A percentile compares a stretch with the other conserved stretches of the same genome.
Conservation (phyloP, 2,329 filamentous ascomycete genomes). For the Aspergillus uvarum region DNA sequence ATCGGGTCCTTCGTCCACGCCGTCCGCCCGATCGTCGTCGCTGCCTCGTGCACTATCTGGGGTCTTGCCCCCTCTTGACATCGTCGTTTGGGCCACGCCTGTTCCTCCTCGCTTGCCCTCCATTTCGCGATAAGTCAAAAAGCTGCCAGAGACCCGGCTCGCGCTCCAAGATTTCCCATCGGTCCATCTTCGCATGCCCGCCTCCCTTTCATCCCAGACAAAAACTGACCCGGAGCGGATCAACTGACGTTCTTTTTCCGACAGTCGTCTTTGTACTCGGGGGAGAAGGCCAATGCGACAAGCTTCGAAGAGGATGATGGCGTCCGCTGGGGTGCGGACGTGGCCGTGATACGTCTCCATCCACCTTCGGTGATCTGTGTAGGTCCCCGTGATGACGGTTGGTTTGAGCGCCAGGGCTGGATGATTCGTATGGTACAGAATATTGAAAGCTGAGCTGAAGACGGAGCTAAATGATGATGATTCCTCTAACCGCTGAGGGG, state of each 20-base stretch:
- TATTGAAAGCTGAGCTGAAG: conserved; percentile 7
- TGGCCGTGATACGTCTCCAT: conserved; percentile 98
- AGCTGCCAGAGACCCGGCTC: conserved; percentile 94
- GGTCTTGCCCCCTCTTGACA: conserved; percentile 67
- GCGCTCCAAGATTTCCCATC: conserved; percentile 99
- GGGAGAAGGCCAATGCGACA: conserved; percentile 86
- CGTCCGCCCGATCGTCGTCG: conserved; percentile 74
- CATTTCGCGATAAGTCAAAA: conserved; percentile 97
- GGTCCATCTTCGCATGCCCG: conserved; percentile 97
- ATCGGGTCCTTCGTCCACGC: conserved; percentile 71
- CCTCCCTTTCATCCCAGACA: conserved; percentile 99
- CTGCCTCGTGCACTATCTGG: conserved; percentile 78
- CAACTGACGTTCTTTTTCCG: conserved; percentile 93
- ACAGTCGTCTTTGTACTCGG: conserved; percentile 85
- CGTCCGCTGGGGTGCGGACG: conserved; percentile 92
- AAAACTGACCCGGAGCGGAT: conserved; percentile 97
- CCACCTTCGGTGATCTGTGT: conserved; percentile 27
- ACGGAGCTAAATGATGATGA: background rate
- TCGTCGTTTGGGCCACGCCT: conserved; percentile 60
- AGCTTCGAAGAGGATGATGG: conserved; percentile 97
- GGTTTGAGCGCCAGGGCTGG: conserved; percentile 23
- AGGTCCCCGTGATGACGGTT: conserved; percentile 18
- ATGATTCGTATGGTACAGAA: conserved; percentile 15
- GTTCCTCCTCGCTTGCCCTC: conserved; percentile 90
- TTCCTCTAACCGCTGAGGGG: background rate